These are phyloP conservation scores for Ilyonectria destructans DNA, from an alignment of 2,329 filamentous ascomycete species.

Conservation along the genomic window DNA sequence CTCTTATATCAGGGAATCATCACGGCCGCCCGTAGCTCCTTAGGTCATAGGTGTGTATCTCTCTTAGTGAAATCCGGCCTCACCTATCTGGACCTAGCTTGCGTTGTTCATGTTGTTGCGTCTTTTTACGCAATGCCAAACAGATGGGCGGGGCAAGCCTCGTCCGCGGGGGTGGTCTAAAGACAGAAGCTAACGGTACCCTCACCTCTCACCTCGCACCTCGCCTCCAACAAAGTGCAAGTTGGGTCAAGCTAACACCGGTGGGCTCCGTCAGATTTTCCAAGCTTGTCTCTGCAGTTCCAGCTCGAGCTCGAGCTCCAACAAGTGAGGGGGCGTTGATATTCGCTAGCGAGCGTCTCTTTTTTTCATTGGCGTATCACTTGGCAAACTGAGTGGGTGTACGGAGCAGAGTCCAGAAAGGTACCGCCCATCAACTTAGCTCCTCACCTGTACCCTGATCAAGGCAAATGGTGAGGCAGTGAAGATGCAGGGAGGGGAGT, in stretches of 20 bases:
- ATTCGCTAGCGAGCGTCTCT: slow-evolving; percentile 18
- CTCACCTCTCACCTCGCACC: slow-evolving; percentile 21
- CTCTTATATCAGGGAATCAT: slow-evolving; percentile 18
- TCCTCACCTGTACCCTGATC: slow-evolving; percentile 18
- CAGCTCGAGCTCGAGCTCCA: slow-evolving; percentile 9
- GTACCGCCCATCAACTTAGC: slow-evolving; percentile 19
- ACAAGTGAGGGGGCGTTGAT: slow-evolving; percentile 17
- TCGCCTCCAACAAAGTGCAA: slow-evolving; percentile 16
- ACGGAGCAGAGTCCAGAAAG: slow-evolving; percentile 4
- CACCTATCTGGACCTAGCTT: slow-evolving; percentile 27
- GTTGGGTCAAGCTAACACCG: slow-evolving; percentile 12
- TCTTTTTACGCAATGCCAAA: slow-evolving; percentile 52
- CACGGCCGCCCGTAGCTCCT: slow-evolving; percentile 9
- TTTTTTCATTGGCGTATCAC: slow-evolving; percentile 4
- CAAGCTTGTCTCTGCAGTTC: slow-evolving; percentile 20
- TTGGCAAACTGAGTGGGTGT: slow-evolving; percentile 20
- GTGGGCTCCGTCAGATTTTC: slow-evolving; percentile 14
- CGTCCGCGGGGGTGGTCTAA: slow-evolving; percentile 25
- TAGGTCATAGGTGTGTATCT: slow-evolving; percentile 20
- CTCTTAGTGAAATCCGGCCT: slow-evolving; percentile 17
- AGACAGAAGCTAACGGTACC: slow-evolving; percentile 16
- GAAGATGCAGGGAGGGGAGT: background rate
- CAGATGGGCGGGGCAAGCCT: slow-evolving; percentile 38
- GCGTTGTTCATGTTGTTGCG: slow-evolving; percentile 47
- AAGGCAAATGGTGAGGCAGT: slow-evolving; percentile 10